Percentiles rank a stretch among this genome's conserved stretches.
phyloP scores from a whole-genome alignment of 331 rosid species.

The Spiraea crenata region DNA sequence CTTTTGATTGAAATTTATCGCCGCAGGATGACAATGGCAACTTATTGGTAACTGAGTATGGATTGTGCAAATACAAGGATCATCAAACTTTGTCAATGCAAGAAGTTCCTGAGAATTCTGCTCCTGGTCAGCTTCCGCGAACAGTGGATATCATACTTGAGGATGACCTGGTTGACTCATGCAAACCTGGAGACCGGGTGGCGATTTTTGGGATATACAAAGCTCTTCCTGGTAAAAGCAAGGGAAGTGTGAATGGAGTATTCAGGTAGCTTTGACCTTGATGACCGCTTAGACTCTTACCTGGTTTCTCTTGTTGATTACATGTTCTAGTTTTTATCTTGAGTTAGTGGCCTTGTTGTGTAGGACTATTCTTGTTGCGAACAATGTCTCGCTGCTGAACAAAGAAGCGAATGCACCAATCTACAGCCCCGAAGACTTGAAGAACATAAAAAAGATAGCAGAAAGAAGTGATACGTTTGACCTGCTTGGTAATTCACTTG shows the following conservation, averaged over 20 bases:
- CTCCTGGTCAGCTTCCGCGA: constrained; percentile 99
- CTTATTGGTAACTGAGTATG: constrained; percentile 91
- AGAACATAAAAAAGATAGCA: constrained; percentile 75
- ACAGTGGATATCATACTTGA: constrained; percentile 87
- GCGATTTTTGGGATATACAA: constrained; percentile 87
- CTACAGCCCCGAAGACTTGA: constrained; percentile 74
- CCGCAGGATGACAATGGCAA: constrained; percentile 84
- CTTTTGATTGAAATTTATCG: constrained; percentile 12
- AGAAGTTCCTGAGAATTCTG: constrained; percentile 98
- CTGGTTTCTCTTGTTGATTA: constrained; percentile 7
- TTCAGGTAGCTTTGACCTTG: constrained; percentile 61
- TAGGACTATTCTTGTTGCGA: constrained; percentile 93
- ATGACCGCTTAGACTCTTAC: neutral
- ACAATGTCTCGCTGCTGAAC: constrained; percentile 87
- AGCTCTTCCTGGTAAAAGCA: constrained; percentile 89
- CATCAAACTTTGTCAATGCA: constrained; percentile 94
- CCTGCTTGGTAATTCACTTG: constrained; percentile 89
- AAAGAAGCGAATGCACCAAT: constrained; percentile 97
- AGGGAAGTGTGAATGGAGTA: constrained; percentile 93
- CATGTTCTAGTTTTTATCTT: constrained; percentile 12
- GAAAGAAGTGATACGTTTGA: constrained; percentile 88
- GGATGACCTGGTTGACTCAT: constrained; percentile 93
- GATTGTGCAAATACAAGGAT: constrained; percentile 92
- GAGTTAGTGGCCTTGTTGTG: constrained; percentile 30
- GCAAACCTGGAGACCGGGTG: constrained; percentile 99